Base-by-base conservation (phyloP, 176 grass and related monocot genomes). In the Juncus effusus region DNA sequence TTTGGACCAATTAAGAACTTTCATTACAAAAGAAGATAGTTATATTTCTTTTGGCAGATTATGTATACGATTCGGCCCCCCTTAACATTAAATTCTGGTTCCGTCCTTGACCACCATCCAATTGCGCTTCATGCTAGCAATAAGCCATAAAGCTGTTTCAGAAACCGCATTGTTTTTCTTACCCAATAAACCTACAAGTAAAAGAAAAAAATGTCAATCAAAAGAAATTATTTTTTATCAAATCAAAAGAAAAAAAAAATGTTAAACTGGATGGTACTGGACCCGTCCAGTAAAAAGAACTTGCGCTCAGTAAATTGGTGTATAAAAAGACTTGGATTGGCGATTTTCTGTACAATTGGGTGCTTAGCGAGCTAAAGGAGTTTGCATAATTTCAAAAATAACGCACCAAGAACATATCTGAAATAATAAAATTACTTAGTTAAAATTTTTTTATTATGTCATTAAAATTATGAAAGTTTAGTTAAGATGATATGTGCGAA, bases 291-390 rank as follows among this genome's bases (percentile, higher is more conserved):
- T 56, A 60, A 53, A 19, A 58, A 45, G 38, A 59, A 74, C 92
- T 91, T 82, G 91, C 92, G 79, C 59, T 91, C 76, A 7, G 92
- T 96, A 76, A 96, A 96, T 66, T 87, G 79, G 59, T 96, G 87
- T 38, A 96, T 96, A 78, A 96, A 96, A 81, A 96, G 92, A 73
- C 92, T 84, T 39, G 92, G 92, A 79, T 96, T 87, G 13, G 91
- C 44, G 49, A 96, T 73, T 60, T 86, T 91, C 73, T 91, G 87
- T 74, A 96, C 63, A 81, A 91, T 40, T 72, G 87, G 87, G 81
- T 96, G 92, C 7, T 91, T 59, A 16, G 49, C 10, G 4, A 96
- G 87, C 56, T 74, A 67, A 38, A 96, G 76, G 47, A 70, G 65
- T 86, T 88, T 86, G 56, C 92, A 96, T 60, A 96, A 82, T 70